A percentile compares a stretch with the other conserved stretches of the same genome.
These are phyloP conservation scores for Ascobolus immersus DNA, from an alignment of 495 filamentous ascomycete species.

Conservation along the genomic window DNA sequence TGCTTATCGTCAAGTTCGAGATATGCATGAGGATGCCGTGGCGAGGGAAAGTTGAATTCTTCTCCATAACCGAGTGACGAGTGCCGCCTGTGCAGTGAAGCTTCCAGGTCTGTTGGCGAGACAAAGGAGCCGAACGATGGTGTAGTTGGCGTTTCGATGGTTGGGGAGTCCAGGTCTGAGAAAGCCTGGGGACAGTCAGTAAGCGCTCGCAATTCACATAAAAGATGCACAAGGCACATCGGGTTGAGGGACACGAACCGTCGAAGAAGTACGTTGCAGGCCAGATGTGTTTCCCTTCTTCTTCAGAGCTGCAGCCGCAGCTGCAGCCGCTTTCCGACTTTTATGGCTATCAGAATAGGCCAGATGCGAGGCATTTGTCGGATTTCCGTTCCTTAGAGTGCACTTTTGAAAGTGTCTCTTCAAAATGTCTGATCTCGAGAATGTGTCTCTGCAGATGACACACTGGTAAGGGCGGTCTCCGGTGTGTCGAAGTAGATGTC, in stretches of 20 bases:
- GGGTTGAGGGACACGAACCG: too few relatives aligned
- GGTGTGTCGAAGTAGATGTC: conserved; percentile 82
- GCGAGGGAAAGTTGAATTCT: conserved; percentile 14
- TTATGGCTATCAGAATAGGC: conserved; percentile 73
- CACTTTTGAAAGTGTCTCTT: conserved; percentile 99
- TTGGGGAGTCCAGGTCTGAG: too few relatives aligned
- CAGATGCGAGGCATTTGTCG: conserved; percentile 71
- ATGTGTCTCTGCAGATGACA: conserved; percentile 90
- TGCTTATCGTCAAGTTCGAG: conserved; percentile 3
- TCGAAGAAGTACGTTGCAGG: too few relatives aligned
- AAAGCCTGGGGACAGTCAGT: too few relatives aligned
- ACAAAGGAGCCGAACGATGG: too few relatives aligned
- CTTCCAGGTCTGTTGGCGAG: too few relatives aligned
- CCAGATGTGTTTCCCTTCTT: too few relatives aligned
- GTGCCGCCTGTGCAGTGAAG: too few relatives aligned
- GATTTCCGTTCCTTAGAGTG: conserved; percentile 80
- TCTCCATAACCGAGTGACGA: conserved; percentile 8
- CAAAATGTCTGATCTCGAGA: conserved; percentile 89
- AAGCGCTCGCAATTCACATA: too few relatives aligned
- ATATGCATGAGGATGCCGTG: conserved; percentile 12
- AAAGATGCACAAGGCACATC: too few relatives aligned
- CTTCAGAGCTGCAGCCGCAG: neutral
- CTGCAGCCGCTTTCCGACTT: conserved; percentile 12
- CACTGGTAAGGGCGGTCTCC: conserved; percentile 94
- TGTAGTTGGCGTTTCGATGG: too few relatives aligned